Evolutionary conservation across 495 filamentous ascomycete species (phyloP).

Genomic region (Amniculicola lignicola): DNA sequence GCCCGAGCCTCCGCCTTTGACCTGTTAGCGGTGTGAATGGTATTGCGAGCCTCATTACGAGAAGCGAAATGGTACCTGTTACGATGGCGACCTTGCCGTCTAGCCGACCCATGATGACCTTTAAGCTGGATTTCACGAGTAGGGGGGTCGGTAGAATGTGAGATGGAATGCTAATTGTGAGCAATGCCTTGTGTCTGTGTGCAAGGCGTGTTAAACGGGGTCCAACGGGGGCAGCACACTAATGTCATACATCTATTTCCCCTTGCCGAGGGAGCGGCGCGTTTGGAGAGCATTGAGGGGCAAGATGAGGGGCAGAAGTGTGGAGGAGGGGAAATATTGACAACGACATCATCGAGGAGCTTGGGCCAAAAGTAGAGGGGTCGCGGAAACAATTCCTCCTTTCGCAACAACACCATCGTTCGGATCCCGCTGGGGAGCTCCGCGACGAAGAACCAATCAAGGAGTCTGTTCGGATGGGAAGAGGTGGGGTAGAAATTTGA

Average conservation of each 20-base stretch:
- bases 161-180: not conserved
- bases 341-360: no score
- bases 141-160: no score
- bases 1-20: constrained; percentile 36
- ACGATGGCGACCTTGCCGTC: constrained; percentile 38
- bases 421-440: constrained; percentile 4
- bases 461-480: constrained; percentile 1
- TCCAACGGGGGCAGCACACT: no score
- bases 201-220: no score
- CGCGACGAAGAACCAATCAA: constrained; percentile 7
- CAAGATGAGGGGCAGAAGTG: no score
- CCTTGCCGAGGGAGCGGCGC: no score
- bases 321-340: no score
- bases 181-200: no score
- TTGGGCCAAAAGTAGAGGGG: no score
- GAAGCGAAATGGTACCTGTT: constrained; percentile 17
- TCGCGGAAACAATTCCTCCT: not conserved
- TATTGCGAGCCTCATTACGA: not conserved
- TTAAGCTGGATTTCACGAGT: not conserved
- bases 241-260: no score
- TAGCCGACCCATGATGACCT: constrained; percentile 30
- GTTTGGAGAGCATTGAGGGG: no score
- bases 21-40: not conserved
- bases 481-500: constrained; percentile 10
- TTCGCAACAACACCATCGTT: not conserved